These are phyloP conservation scores for Mytilinidion resinicola DNA, from an alignment of 495 filamentous ascomycete genomes.

Conservation along the genomic window DNA sequence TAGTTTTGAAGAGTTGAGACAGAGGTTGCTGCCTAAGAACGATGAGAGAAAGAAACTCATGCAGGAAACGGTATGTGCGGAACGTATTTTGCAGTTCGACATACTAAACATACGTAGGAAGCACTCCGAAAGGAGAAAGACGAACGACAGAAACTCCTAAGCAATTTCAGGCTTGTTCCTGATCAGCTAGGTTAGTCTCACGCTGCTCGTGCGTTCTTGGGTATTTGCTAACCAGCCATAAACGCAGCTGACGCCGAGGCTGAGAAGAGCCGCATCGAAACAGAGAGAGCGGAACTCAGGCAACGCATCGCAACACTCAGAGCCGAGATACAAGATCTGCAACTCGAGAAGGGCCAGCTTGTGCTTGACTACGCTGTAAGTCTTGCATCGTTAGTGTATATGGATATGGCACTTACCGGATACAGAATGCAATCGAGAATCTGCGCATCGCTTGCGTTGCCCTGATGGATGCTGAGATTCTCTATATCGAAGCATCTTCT, in stretches of 20 bases:
- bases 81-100: background rate
- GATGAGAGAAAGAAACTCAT: constrained; percentile 29
- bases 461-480: constrained; percentile 60
- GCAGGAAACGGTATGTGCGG: background rate
- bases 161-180: constrained; percentile 59
- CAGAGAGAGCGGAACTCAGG: constrained; percentile 13
- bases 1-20: constrained; percentile 13
- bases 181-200: constrained; percentile 34
- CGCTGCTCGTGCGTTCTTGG: too few relatives aligned
- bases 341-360: constrained; percentile 56
- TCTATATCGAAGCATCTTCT: constrained; percentile 70
- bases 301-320: constrained; percentile 41
- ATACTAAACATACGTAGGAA: background rate
- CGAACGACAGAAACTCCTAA: constrained; percentile 53
- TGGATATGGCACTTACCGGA: background rate
- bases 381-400: constrained; percentile 1
- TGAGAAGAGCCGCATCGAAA: background rate
- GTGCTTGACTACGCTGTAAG: constrained; percentile 60
- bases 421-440: constrained; percentile 49
- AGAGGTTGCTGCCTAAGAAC: constrained; percentile 21
- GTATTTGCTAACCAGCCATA: background rate
- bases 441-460: constrained; percentile 56
- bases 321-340: constrained; percentile 48
- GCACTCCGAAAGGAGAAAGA: constrained; percentile 49
- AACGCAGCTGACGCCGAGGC: background rate